Evolutionary conservation across 495 filamentous ascomycete species (phyloP).

Genomic region (Staphylotrichum longicolle): DNA sequence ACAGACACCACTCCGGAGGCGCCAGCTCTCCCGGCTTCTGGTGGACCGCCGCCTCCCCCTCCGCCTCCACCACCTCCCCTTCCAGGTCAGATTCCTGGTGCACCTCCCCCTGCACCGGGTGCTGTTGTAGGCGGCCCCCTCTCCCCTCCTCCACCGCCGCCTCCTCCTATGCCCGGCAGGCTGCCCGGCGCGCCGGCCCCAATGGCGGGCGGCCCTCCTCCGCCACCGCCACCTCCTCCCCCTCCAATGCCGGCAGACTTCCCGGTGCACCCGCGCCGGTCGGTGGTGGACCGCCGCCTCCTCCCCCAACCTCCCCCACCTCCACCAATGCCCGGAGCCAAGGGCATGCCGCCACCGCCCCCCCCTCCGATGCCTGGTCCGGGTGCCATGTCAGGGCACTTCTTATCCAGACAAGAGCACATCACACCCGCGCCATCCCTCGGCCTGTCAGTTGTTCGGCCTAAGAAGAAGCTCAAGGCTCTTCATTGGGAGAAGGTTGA

Average conservation of each 20-base stretch:
- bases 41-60: slow-evolving; percentile 33
- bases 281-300: slow-evolving; percentile 39
- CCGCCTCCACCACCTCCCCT: slow-evolving; percentile 43
- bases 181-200: slow-evolving; percentile 45
- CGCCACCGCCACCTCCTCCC: slow-evolving; percentile 42
- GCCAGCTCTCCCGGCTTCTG: slow-evolving; percentile 37
- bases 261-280: slow-evolving; percentile 51
- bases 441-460: slow-evolving; percentile 71
- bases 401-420: slow-evolving; percentile 47
- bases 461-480: slow-evolving; percentile 99
- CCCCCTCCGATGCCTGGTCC: slow-evolving; percentile 62
- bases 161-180: slow-evolving; percentile 44
- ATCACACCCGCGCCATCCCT: slow-evolving; percentile 39
- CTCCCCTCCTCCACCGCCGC: slow-evolving; percentile 25
- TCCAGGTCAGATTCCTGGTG: slow-evolving; percentile 34
- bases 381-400: slow-evolving; percentile 54
- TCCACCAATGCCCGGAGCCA: slow-evolving; percentile 40
- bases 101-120: slow-evolving; percentile 50
- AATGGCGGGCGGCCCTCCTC: slow-evolving; percentile 32
- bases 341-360: slow-evolving; percentile 45
- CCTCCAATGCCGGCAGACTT: slow-evolving; percentile 50
- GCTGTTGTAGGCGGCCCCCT: slow-evolving; percentile 18
- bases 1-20: slow-evolving; percentile 45
- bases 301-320: slow-evolving; percentile 46
- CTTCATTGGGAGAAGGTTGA: slow-evolving; percentile 99